A percentile compares a stretch with the other conserved stretches of the same genome.
phyloP scores from a whole-genome alignment of 139 green algal species.

The Chlamydomonas asymmetrica region DNA sequence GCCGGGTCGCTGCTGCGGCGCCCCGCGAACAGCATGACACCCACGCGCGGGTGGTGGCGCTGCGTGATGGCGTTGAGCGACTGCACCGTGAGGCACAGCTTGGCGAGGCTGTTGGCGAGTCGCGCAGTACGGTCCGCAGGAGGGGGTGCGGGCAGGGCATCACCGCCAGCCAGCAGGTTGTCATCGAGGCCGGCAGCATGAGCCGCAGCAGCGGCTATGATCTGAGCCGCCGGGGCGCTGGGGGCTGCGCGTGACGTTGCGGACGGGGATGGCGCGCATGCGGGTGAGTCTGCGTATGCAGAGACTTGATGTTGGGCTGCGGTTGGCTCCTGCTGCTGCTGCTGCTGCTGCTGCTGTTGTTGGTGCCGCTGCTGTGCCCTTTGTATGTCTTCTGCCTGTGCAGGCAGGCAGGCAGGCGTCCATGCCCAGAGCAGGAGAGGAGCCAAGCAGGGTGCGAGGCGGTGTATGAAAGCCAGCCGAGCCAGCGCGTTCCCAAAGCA shows the following conservation, averaged over 20 bases:
- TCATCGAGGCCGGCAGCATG: neutral
- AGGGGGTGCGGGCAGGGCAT: neutral
- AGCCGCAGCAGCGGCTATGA: conserved; percentile 10
- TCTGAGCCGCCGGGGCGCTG: neutral
- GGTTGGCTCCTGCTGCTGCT: neutral
- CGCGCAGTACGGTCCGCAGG: conserved; percentile 58
- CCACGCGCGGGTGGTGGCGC: conserved; percentile 18
- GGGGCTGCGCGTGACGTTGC: neutral
- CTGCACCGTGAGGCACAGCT: conserved; percentile 45
- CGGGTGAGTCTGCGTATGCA: neutral
- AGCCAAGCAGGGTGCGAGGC: neutral
- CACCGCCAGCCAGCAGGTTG: too few relatives aligned
- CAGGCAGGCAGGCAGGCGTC: neutral
- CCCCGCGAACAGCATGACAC: conserved; percentile 66
- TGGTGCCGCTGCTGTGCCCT: too few relatives aligned
- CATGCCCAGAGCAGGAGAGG: neutral
- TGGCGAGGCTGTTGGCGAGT: conserved; percentile 56
- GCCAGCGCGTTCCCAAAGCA: too few relatives aligned
- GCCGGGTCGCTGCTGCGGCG: conserved; percentile 55
- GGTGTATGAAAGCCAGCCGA: neutral
- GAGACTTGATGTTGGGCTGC: neutral
- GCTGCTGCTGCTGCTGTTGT: too few relatives aligned
- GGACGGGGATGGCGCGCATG: neutral
- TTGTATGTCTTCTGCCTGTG: neutral
- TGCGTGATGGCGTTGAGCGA: conserved; percentile 40